Conservation (phyloP, 805 yeast species). For the Ogataea polymorpha region DNA sequence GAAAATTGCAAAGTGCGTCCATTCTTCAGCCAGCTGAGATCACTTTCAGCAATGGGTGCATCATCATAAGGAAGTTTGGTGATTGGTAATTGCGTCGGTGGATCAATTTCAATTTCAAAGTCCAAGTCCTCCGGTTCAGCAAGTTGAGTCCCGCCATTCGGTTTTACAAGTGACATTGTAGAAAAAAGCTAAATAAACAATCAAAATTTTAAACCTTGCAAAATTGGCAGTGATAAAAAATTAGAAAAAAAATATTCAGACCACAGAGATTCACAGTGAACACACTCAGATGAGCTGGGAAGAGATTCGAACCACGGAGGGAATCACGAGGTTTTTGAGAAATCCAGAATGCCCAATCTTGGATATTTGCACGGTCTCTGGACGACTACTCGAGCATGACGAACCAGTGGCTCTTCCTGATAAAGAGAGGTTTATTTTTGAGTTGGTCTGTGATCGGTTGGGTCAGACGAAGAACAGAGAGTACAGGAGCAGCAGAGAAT, state of each 20-base stretch:
- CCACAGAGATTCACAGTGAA: neutral
- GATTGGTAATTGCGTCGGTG: constrained; percentile 26
- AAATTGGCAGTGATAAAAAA: constrained; percentile 4
- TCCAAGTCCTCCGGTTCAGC: constrained; percentile 8
- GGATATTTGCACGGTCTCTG: constrained; percentile 39
- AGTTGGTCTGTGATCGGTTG: constrained; percentile 58
- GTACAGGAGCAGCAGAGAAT: constrained; percentile 40
- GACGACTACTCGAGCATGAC: constrained; percentile 31
- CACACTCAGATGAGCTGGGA: constrained; percentile 2
- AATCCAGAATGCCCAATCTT: constrained; percentile 44
- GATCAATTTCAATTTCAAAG: constrained; percentile 25
- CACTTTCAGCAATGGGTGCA: constrained; percentile 29
- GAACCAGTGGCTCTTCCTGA: constrained; percentile 51
- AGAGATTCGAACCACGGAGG: constrained; percentile 38
- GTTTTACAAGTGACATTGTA: constrained; percentile 4
- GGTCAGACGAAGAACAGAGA: constrained; percentile 42
- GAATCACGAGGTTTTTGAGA: constrained; percentile 55
- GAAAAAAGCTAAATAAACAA: neutral
- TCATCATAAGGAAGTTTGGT: constrained; percentile 35
- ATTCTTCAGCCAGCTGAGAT: constrained; percentile 32
- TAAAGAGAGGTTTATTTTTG: constrained; percentile 50
- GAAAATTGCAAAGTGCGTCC: constrained; percentile 42
- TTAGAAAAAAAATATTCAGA: neutral
- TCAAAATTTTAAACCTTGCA: constrained; percentile 1
- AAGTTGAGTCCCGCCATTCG: neutral